These are phyloP conservation scores for Russula sp. DNA, from an alignment of 768 basidiomycete genomes.

Conservation along the genomic window DNA sequence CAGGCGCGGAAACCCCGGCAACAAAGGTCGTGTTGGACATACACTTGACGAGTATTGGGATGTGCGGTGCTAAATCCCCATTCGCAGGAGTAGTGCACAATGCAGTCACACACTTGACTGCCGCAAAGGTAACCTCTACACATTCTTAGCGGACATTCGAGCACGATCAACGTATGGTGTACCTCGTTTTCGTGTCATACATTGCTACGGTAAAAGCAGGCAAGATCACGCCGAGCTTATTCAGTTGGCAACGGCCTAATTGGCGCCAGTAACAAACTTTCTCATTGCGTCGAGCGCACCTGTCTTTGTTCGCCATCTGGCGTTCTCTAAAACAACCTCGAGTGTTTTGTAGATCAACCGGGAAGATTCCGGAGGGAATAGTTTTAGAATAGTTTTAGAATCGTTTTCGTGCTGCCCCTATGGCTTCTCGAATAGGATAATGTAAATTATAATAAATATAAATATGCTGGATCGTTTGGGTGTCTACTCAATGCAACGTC, in stretches of 20 bases:
- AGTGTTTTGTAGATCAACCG: slow-evolving; percentile 59
- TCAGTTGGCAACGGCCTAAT: slow-evolving; percentile 74
- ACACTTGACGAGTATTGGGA: slow-evolving; percentile 83
- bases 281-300: slow-evolving; percentile 85
- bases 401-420: slow-evolving; percentile 76
- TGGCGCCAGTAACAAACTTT: slow-evolving; percentile 57
- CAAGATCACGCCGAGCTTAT: slow-evolving; percentile 70
- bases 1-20: slow-evolving; percentile 93
- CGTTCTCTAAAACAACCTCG: slow-evolving; percentile 67
- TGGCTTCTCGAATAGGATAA: no score
- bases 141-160: slow-evolving; percentile 6
- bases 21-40: slow-evolving; percentile 98
- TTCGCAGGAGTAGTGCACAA: slow-evolving; percentile 90
- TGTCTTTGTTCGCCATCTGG: slow-evolving; percentile 95
- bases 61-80: slow-evolving; percentile 85
- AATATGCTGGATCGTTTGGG: no score
- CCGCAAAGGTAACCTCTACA: slow-evolving; percentile 71
- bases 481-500: no score
- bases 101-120: slow-evolving; percentile 81
- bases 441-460: no score
- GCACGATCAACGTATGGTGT: slow-evolving; percentile 22
- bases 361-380: slow-evolving; percentile 77
- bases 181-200: slow-evolving; percentile 96
- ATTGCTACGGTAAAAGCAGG: slow-evolving; percentile 85
- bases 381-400: no score